These are phyloP conservation scores for Sporothrix protearum DNA, from an alignment of 2,329 filamentous ascomycete genomes.

Conservation along the genomic window DNA sequence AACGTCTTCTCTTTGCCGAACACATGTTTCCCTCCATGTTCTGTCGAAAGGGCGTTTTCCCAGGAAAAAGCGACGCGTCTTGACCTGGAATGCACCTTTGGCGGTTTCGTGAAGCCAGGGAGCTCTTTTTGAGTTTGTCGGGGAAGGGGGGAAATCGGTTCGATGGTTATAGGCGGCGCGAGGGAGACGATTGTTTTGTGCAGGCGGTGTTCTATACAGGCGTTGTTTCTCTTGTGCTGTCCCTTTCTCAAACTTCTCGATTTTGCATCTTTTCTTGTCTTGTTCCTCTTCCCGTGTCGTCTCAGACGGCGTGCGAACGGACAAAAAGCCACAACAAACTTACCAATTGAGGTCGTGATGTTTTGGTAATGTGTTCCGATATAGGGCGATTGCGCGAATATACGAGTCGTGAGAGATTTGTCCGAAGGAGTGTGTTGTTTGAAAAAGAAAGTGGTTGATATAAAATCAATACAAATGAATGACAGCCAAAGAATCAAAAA, in stretches of 20 bases:
- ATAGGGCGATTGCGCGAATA: background rate
- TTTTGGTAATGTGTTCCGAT: background rate
- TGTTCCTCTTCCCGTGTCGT: background rate
- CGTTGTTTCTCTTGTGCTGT: background rate
- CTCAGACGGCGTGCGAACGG: background rate
- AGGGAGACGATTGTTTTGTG: background rate
- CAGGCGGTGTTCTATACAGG: background rate
- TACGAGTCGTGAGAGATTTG: background rate
- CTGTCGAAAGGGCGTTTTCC: background rate
- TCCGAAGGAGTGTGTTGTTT: conserved; percentile 7
- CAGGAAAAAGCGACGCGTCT: conserved; percentile 7
- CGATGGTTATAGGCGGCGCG: background rate
- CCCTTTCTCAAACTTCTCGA: background rate
- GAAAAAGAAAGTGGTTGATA: conserved; percentile 16
- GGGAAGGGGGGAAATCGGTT: background rate
- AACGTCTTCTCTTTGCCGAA: background rate
- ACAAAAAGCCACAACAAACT: background rate
- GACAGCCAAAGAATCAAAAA: conserved; percentile 11
- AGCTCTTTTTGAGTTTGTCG: background rate
- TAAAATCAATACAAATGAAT: conserved; percentile 16
- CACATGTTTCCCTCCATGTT: background rate
- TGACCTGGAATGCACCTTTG: conserved; percentile 3
- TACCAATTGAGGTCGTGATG: conserved; percentile 6
- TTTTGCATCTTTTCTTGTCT: background rate
- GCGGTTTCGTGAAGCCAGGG: conserved; percentile 11